Evolutionary conservation across 305 asterid genomes (phyloP), one percentile per base, ranked within the genome.

Genomic region (Nicotiana rustica): DNA sequence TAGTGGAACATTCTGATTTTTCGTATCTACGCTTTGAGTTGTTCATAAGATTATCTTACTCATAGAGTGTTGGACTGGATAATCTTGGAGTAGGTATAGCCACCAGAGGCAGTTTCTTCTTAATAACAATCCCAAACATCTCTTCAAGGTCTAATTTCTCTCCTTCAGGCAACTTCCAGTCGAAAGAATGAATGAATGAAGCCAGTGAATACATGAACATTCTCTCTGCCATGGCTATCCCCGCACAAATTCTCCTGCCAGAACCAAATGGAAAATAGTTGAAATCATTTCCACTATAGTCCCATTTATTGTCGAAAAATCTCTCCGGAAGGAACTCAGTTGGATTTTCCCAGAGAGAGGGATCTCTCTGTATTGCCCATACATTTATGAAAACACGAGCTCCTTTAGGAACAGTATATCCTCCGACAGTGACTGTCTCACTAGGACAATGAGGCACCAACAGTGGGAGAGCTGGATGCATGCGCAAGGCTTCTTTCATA

Each of bases 61-160:
- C 91, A 59, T 88, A 92, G 6, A 88, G 86, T 6, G 77, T 70
- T 10, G 90, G 84, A 87, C 76, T 56, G 25, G 93, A 86, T 13
- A 90, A 89, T 60, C 97, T 86, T 64, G 92, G 97, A 67, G 89
- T 87, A 15, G 98, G 94, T 55, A 94, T 75, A 0, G 90, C 94
- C 82, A 91, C 66, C 5, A 94, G 78, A 64, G 97, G 93, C 13
- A 19, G 18, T 56, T 75, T 91, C 87, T 94, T 94, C 93, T 89
- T 93, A 86, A 93, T 12, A 78, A 94, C 97, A 81, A 93, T 89
- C 80, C 97, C 98, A 87, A 93, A 94, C 86, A 89, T 90, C 78
- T 93, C 97, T 1, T 90, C 75, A 67, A 93, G 66, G 66, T 93
- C 95, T 69, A 92, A 25, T 33, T 61, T 86, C 35, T 87, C 86